phyloP scores from a whole-genome alignment of 2,329 filamentous ascomycete species.

The Verticillium zaregamsianum region DNA sequence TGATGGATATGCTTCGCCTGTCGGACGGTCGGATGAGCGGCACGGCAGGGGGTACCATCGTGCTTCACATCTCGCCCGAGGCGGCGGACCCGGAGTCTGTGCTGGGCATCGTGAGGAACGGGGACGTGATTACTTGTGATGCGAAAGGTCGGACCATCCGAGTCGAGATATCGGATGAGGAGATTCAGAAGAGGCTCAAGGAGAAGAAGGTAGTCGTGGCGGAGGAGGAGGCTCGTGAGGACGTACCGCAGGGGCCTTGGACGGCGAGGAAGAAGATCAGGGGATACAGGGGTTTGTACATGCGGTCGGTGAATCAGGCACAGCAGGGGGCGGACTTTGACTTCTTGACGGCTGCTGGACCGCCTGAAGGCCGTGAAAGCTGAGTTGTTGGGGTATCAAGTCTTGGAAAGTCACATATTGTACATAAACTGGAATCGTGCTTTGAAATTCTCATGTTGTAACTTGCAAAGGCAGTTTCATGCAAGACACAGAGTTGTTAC shows the following conservation, averaged over 20 bases:
- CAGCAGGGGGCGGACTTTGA: conserved; percentile 58
- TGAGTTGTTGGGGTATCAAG: not conserved
- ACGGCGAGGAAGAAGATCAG: conserved; percentile 33
- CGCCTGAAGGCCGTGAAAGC: not conserved
- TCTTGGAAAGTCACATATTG: no score
- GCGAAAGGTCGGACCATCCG: conserved; percentile 59
- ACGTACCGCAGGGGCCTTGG: conserved; percentile 24
- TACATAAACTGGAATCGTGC: no score
- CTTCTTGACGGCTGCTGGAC: conserved; percentile 48
- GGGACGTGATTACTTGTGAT: conserved; percentile 76
- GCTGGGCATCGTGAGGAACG: conserved; percentile 70
- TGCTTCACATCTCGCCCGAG: conserved; percentile 83
- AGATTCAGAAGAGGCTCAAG: conserved; percentile 58
- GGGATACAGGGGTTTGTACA: conserved; percentile 57
- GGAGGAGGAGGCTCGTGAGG: conserved; percentile 50
- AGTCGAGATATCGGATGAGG: conserved; percentile 62
- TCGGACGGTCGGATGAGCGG: conserved; percentile 87
- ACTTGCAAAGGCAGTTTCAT: no score
- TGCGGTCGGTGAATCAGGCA: conserved; percentile 56
- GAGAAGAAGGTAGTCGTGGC: conserved; percentile 49
- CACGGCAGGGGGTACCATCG: conserved; percentile 84
- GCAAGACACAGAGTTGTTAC: no score
- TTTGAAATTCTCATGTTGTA: no score
- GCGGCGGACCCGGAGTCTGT: conserved; percentile 72
- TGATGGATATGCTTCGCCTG: conserved; percentile 76